Evolutionary conservation across 345 rosid species (phyloP), one percentile per base, ranked within the genome.

Genomic region (Aquilaria yunnanensis): DNA sequence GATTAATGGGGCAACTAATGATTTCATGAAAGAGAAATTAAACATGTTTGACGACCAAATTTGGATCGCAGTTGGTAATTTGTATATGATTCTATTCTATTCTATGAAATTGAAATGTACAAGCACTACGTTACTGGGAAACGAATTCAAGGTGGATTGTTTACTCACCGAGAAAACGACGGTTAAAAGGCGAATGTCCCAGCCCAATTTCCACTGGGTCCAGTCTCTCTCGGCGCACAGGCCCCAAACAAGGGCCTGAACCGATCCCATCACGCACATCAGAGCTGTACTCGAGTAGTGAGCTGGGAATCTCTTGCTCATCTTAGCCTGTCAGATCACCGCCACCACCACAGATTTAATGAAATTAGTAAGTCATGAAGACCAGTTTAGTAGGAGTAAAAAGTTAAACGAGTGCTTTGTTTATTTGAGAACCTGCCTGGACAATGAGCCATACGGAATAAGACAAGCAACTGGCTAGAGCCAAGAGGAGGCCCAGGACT

Each of bases 141-240:
- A 14, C 0, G 10, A 47, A 32, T 30, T 16, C 16, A 16, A 16
- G 16, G 16, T 16, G 16, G 16, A 16, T 16, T 16, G 16, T 16
- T 6, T 5, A 49, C 62, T 1, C 76, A 81, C 89, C 68, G 68
- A 7, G 50, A 68, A 87, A n/a, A 75, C 67, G 1, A 66, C 79
- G 2, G 83, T 68, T 51, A 76, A 63, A 47, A 85, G 81, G 63
- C 79, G 66, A 62, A 81, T 67, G 54, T 85, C 69, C 84, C 79
- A 88, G 1, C 86, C 83, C 34, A 88, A 56, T 61, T 77, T 88
- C 85, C 96, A 85, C 33, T 80, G 77, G 31, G 32, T 14, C 83
- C 78, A 68, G 54, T 81, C 83, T 56, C 68, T 78, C 57, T 80
- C 85, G 8, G 53, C 63, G 58, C 70, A 78, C 8, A 88, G 43